phyloP scores from a whole-genome alignment of 305 asterid species.

The Petunia hybrid region DNA sequence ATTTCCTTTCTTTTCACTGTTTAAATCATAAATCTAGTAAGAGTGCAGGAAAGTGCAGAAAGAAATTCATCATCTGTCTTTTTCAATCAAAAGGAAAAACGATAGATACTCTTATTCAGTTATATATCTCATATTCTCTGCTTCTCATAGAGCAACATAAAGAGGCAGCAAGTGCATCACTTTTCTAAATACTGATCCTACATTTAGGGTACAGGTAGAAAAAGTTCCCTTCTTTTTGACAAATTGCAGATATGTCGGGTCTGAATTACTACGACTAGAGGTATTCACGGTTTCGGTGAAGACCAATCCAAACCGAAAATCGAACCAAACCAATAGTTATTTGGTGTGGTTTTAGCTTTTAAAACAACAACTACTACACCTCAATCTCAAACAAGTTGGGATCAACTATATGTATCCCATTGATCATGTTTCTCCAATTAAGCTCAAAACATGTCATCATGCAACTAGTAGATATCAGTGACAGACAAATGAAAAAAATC shows the following conservation, averaged over 20 bases:
- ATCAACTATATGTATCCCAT: too few relatives aligned
- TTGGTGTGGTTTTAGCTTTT: too few relatives aligned
- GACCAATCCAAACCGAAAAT: too few relatives aligned
- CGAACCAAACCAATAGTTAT: too few relatives aligned
- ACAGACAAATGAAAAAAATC: too few relatives aligned
- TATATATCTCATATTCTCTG: neutral
- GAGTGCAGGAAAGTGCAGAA: neutral
- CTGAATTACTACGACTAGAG: neutral
- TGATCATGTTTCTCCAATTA: too few relatives aligned
- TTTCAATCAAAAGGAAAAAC: neutral
- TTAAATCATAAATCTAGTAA: neutral
- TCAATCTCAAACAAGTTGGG: too few relatives aligned
- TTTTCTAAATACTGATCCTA: neutral
- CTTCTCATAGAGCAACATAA: neutral
- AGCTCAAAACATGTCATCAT: too few relatives aligned
- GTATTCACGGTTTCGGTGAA: too few relatives aligned
- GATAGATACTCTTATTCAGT: neutral
- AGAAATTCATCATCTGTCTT: neutral
- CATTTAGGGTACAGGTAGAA: neutral
- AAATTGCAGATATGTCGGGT: neutral
- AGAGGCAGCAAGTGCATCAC: neutral
- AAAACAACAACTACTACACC: too few relatives aligned
- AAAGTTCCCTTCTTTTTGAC: neutral
- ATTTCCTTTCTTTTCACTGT: neutral
- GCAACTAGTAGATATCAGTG: too few relatives aligned